Evolutionary conservation across 148 eudicot genomes (phyloP).

Genomic region (Rhododendron ferrugineum): DNA sequence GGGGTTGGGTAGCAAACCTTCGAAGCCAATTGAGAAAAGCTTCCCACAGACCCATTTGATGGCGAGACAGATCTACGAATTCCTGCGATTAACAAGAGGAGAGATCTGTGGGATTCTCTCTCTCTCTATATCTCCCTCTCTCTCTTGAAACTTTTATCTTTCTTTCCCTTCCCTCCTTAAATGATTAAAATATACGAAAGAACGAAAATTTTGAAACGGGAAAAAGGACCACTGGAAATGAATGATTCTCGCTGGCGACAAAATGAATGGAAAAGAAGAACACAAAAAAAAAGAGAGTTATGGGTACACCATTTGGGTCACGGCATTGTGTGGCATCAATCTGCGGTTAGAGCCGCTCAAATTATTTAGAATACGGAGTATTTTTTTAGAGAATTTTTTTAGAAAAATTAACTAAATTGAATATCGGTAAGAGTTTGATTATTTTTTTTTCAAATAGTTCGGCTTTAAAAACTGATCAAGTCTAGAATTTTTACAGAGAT

Average conservation of each 20-base stretch:
- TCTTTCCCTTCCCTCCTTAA: neutral
- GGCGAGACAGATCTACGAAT: conserved; percentile 23
- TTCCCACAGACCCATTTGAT: conserved; percentile 54
- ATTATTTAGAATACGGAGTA: too few relatives aligned
- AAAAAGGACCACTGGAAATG: neutral
- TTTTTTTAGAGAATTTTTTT: too few relatives aligned
- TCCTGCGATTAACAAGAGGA: neutral
- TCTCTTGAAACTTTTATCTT: neutral
- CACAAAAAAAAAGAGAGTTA: too few relatives aligned
- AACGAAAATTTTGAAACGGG: neutral
- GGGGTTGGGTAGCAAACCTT: conserved; percentile 28
- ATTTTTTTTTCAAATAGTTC: too few relatives aligned
- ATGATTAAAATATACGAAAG: neutral
- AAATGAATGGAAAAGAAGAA: neutral
- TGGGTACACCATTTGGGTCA: neutral
- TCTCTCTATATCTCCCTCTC: neutral
- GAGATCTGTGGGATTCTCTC: conserved; percentile 4
- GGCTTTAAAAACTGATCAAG: too few relatives aligned
- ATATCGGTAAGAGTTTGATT: too few relatives aligned
- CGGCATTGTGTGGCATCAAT: too few relatives aligned
- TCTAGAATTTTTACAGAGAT: too few relatives aligned
- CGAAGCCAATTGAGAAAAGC: conserved; percentile 69
- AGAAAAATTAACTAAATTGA: too few relatives aligned
- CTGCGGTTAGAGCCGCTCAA: too few relatives aligned
- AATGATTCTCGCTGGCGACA: neutral